Evolutionary conservation across 108 stramenopile species (phyloP).

Genomic region (Stephanodiscus triporus): DNA sequence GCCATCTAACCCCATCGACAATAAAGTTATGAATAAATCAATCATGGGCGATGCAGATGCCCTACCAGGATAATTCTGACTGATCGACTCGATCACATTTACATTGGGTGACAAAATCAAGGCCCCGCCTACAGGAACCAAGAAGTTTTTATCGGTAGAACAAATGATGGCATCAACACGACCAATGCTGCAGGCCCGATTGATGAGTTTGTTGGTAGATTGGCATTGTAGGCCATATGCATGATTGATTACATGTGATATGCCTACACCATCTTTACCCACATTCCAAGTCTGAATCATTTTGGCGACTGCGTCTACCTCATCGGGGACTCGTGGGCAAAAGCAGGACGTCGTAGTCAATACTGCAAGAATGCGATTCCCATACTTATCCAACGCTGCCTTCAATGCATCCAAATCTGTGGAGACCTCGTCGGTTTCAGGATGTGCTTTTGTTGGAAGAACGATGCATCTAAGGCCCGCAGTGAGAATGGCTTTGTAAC

Average conservation of each 20-base stretch:
- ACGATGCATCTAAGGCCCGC: constrained; percentile 92
- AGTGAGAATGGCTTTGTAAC: constrained; percentile 94
- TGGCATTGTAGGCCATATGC: constrained; percentile 98
- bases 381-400: constrained; percentile 54
- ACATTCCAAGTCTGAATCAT: constrained; percentile 63
- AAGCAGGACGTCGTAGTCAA: constrained; percentile 98
- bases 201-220: constrained; percentile 73
- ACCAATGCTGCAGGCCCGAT: constrained; percentile 87
- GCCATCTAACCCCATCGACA: constrained; percentile 92
- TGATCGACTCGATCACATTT: constrained; percentile 72
- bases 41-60: constrained; percentile 92
- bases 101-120: constrained; percentile 83
- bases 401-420: constrained; percentile 90
- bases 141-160: constrained; percentile 98
- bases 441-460: constrained; percentile 70
- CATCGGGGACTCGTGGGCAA: constrained; percentile 96
- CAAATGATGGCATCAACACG: constrained; percentile 97
- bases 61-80: constrained; percentile 96
- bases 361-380: constrained; percentile 75
- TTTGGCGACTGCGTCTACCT: constrained; percentile 87
- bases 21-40: constrained; percentile 96
- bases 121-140: constrained; percentile 97
- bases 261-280: constrained; percentile 28
- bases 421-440: constrained; percentile 78
- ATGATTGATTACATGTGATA: constrained; percentile 97